phyloP scores from a whole-genome alignment of 2,329 filamentous ascomycete species.

The Lasiodiplodia theobromae region DNA sequence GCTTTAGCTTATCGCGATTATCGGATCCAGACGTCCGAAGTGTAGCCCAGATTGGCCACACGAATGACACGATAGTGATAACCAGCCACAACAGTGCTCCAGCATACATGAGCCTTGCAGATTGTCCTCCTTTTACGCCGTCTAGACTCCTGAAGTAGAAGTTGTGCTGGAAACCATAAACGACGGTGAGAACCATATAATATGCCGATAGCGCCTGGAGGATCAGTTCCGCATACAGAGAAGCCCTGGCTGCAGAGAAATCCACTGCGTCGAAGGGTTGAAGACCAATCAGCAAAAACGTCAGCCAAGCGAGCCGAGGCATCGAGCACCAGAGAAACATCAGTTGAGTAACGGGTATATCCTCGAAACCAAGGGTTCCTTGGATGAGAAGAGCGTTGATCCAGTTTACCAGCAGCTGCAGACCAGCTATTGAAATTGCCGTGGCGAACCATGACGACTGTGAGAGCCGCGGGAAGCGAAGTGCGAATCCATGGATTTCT shows the following conservation, averaged over 20 bases:
- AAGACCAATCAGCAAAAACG: slow-evolving; percentile 32
- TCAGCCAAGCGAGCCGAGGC: slow-evolving; percentile 41
- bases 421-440: slow-evolving; percentile 35
- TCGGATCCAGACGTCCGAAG: slow-evolving; percentile 13
- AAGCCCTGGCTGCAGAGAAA: slow-evolving; percentile 32
- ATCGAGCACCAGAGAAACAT: slow-evolving; percentile 44
- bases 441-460: slow-evolving; percentile 33
- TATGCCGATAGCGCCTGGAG: slow-evolving; percentile 38
- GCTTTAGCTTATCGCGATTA: neutral
- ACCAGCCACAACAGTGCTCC: slow-evolving; percentile 41
- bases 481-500: slow-evolving; percentile 13
- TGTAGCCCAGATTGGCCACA: slow-evolving; percentile 29
- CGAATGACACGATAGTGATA: slow-evolving; percentile 28
- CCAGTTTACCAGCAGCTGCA: slow-evolving; percentile 37
- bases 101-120: slow-evolving; percentile 40
- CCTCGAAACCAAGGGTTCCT: slow-evolving; percentile 35
- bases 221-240: slow-evolving; percentile 38
- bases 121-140: slow-evolving; percentile 30
- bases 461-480: slow-evolving; percentile 11
- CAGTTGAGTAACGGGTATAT: slow-evolving; percentile 36
- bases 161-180: slow-evolving; percentile 39
- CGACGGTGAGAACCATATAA: slow-evolving; percentile 38
- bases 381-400: slow-evolving; percentile 38
- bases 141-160: slow-evolving; percentile 38
- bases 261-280: slow-evolving; percentile 32